Base-by-base conservation (phyloP, 2,329 filamentous ascomycete genomes). In the Dactylellina parvicollis region DNA sequence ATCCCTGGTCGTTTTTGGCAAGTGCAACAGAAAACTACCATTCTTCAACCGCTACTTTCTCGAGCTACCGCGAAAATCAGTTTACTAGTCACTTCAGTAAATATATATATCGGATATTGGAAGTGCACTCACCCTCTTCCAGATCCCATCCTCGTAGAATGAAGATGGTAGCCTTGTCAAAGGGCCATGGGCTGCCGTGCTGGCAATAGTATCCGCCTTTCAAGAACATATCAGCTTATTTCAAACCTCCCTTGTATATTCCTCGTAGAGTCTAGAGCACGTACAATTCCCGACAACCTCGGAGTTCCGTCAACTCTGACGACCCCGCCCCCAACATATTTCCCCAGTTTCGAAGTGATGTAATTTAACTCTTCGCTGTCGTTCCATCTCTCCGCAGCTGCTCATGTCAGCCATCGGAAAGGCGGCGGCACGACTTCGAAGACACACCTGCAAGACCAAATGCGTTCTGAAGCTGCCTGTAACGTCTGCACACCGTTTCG, bases 151-250 rank as follows among this genome's bases (percentile, higher is more conserved):
- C 78, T 97, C 92, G 81, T 98, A 98, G 80, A 99, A 98, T 75
- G 92, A 90, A 8, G 85, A 83, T 0, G 95, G 95, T 1, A 98
- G 85, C 47, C 85, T 88, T 0, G 93, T 97, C 9, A 86, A 86
- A 0, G 90, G 87, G 0, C 91, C 92, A 79, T 98, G 95, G 1
- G 93, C 94, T 10, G 90, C 84, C 0, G 92, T 96, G 4, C 92
- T 88, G 79, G 97, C 98, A 78, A 98, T 86, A 0, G 92, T 95
- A 81, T 99, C 95, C 90, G 96, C 92, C 67, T 65, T 38, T 28
- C 20, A 34, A 57, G 12, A 3, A 30, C 10, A 26, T 4, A 3
- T 1, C n/a, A 38, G 28, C 14, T 60, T 5, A 47, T 28, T 28
- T 9, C 1, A 30, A 18, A 2, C 16, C 1, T 16, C 14, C 36